Percentiles rank a stretch among this genome's conserved stretches.
Conservation (phyloP, 768 basidiomycete species). For the Phlegmacium glaucopus region DNA sequence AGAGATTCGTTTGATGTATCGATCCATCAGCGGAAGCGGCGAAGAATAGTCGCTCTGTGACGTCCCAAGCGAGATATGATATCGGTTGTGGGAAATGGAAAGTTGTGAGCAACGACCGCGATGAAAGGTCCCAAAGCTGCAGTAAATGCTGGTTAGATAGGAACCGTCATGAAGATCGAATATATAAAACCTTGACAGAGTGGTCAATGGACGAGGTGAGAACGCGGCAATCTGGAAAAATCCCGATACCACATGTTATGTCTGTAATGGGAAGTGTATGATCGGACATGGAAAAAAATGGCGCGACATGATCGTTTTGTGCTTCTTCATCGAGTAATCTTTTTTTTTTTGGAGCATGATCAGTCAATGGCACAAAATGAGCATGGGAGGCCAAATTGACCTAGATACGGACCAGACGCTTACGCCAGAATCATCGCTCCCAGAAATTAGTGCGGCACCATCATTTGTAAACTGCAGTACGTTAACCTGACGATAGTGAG, state of each 20-base stretch:
- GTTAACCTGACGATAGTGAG: constrained; percentile 89
- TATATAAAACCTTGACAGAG: constrained; percentile 73
- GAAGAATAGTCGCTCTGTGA: constrained; percentile 87
- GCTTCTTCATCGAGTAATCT: constrained; percentile 75
- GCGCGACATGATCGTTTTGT: constrained; percentile 73
- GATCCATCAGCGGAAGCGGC: constrained; percentile 75
- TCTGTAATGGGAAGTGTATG: constrained; percentile 91
- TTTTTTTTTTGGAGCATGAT: constrained; percentile 5
- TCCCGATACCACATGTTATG: constrained; percentile 74
- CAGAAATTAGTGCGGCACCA: constrained; percentile 75
- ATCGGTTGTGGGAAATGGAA: constrained; percentile 85
- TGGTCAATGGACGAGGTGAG: constrained; percentile 86
- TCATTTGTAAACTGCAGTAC: constrained; percentile 83
- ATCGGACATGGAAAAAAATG: constrained; percentile 80
- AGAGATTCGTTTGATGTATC: constrained; percentile 79
- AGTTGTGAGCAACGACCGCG: constrained; percentile 74
- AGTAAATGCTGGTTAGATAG: constrained; percentile 6
- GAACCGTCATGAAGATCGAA: constrained; percentile 2
- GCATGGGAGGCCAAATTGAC: constrained; percentile 42
- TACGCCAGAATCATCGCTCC: constrained; percentile 87
- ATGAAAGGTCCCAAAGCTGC: constrained; percentile 80
- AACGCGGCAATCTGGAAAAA: constrained; percentile 72
- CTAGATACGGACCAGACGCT: constrained; percentile 88
- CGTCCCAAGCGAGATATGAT: constrained; percentile 68
- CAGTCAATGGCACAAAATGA: constrained; percentile 9